phyloP scores from a whole-genome alignment of 2,329 filamentous ascomycete genomes.

The Thielaviopsis euricoi region DNA sequence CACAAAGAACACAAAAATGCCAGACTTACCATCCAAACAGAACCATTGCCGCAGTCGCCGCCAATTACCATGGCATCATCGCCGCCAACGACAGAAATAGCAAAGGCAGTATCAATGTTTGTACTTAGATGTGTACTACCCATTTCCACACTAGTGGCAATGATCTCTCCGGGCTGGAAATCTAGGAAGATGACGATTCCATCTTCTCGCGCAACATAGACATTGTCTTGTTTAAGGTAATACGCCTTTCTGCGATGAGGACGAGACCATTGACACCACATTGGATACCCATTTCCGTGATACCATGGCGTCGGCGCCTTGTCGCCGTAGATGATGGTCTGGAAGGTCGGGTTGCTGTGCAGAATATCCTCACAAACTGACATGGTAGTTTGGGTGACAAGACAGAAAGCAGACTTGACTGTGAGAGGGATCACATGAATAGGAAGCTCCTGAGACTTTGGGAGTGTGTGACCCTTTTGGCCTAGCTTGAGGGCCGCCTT shows the following conservation, averaged over 20 bases:
- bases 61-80: conserved; percentile 68
- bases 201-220: conserved; percentile 81
- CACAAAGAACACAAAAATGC: background rate
- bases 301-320: conserved; percentile 27
- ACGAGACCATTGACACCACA: conserved; percentile 77
- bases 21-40: conserved; percentile 49
- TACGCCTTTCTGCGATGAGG: conserved; percentile 51
- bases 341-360: conserved; percentile 31
- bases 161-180: conserved; percentile 38
- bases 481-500: conserved; percentile 24
- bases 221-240: conserved; percentile 50
- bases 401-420: conserved; percentile 52
- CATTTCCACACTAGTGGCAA: conserved; percentile 11
- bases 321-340: conserved; percentile 25
- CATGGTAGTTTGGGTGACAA: conserved; percentile 45
- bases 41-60: conserved; percentile 62
- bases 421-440: conserved; percentile 56
- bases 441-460: conserved; percentile 38
- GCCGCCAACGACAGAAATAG: conserved; percentile 49
- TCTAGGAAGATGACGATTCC: conserved; percentile 61
- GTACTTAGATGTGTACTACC: conserved; percentile 25
- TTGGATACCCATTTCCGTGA: conserved; percentile 31
- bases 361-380: conserved; percentile 39
- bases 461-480: conserved; percentile 33
- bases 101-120: conserved; percentile 69